Base-by-base conservation (phyloP, 345 rosid species). In the Toxicodendron radicans region DNA sequence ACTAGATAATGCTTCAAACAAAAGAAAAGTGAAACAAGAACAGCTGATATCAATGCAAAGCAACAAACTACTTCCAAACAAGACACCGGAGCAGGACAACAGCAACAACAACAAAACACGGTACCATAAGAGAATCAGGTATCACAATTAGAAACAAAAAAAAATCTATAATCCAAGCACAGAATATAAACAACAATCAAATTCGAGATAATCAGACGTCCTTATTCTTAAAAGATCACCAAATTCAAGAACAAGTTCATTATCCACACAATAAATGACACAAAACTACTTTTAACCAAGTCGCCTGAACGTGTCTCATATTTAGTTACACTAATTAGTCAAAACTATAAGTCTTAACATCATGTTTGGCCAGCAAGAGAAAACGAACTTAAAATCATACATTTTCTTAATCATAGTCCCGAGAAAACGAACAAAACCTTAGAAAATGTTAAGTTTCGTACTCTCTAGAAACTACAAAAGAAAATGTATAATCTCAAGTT, bases 401-500 rank as follows among this genome's bases (percentile, higher is more conserved):
- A 68, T 33, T 62, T 45, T 68, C 61, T 10, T 46, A 7, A 24
- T 41, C 8, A 21, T 12, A 33, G 13, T 10, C 43, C 66, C 61
- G 68, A 41, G 56, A 56, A 48, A 70, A 56, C 51, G 0, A 27
- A 9, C 7, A 66, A 23, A 0, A 18, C 17, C 49, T n/a, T 2
- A 66, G 41, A 24, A 51, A 21, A 10, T 59, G 12, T 13, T n/a
- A 49, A 57, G 7, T 7, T 2, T 33, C 18, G 3, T 14, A 35
- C 13, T 32, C 75, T 45, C 35, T 38, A 16, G 68, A 58, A 32
- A 5, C 63, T 7, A 68, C 27, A 11, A 3, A 43, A 70, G 56
- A 48, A 21, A 35, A 69, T 48, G 58, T n/a, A 73, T 30, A 32
- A 74, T 27, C 51, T 74, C 72, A 52, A 24, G 24, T 49, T 46